Evolutionary conservation across 2,329 filamentous ascomycete species (phyloP).

Genomic region (Penicillium digitatum): DNA sequence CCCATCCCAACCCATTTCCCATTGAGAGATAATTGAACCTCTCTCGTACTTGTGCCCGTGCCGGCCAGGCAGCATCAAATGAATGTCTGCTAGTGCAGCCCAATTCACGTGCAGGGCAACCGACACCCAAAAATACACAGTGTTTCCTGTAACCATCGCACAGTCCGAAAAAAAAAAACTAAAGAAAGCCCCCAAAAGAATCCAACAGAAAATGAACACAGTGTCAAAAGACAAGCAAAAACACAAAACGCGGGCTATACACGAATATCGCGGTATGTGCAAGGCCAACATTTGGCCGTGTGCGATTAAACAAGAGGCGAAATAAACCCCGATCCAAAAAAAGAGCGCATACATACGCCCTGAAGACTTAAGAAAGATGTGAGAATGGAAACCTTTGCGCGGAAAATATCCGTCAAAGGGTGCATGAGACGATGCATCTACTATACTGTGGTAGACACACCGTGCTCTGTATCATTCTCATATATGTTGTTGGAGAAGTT

Average conservation of each 20-base stretch:
- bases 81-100: constrained; percentile 6
- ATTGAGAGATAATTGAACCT: constrained; percentile 3
- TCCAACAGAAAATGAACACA: background rate
- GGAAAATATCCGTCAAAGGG: background rate
- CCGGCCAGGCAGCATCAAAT: constrained; percentile 19
- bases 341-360: background rate
- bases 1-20: background rate
- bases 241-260: background rate
- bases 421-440: background rate
- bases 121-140: constrained; percentile 17
- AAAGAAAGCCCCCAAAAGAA: background rate
- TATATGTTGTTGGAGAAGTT: constrained; percentile 43
- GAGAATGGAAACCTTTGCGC: background rate
- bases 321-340: constrained; percentile 2
- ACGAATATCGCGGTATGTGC: constrained; percentile 4
- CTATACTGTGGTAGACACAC: background rate
- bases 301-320: constrained; percentile 9
- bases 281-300: background rate
- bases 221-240: background rate
- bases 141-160: constrained; percentile 4
- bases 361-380: background rate
- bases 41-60: constrained; percentile 15
- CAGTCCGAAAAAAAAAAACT: background rate
- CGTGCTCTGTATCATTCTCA: constrained; percentile 19
- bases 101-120: constrained; percentile 6